phyloP scores from a whole-genome alignment of 2,329 filamentous ascomycete genomes.

The Colletotrichum liriopes region DNA sequence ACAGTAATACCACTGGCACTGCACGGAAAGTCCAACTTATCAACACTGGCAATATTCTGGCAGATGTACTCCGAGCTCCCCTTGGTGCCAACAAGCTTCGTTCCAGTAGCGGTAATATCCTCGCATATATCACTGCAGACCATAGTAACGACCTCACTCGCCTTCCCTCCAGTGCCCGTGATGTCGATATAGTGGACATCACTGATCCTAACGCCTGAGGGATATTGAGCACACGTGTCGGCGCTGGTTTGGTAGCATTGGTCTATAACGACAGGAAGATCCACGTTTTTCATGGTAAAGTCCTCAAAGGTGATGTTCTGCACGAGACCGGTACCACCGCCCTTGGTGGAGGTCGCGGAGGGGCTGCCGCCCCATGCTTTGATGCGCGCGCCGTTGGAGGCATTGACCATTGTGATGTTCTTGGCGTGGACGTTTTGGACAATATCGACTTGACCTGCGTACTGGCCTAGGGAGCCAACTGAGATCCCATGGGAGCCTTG shows the following conservation, averaged over 20 bases:
- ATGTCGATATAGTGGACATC: conserved; percentile 31
- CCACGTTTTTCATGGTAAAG: conserved; percentile 54
- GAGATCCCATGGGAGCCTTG: conserved; percentile 78
- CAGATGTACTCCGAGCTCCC: conserved; percentile 18
- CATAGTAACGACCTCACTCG: conserved; percentile 17
- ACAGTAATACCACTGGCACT: conserved; percentile 16
- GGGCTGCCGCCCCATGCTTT: conserved; percentile 77
- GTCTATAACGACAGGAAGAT: too few relatives aligned
- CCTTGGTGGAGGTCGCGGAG: conserved; percentile 68
- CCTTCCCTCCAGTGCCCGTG: conserved; percentile 12
- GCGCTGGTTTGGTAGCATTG: conserved; percentile 62
- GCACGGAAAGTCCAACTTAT: conserved; percentile 20
- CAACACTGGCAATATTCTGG: conserved; percentile 18
- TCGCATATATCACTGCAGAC: conserved; percentile 29
- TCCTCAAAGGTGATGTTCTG: conserved; percentile 77
- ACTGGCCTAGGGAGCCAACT: conserved; percentile 79
- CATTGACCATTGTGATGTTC: conserved; percentile 72
- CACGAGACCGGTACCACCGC: conserved; percentile 72
- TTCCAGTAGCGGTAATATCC: conserved; percentile 1
- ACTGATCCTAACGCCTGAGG: conserved; percentile 13
- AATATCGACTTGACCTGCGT: conserved; percentile 74
- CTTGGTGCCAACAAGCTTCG: conserved; percentile 17
- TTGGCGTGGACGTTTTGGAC: conserved; percentile 77
- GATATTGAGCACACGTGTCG: conserved; percentile 20
- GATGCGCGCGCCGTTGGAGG: conserved; percentile 77